Base-by-base conservation (phyloP, 2,329 filamentous ascomycete species). In the Allantophomopsis cytisporea region DNA sequence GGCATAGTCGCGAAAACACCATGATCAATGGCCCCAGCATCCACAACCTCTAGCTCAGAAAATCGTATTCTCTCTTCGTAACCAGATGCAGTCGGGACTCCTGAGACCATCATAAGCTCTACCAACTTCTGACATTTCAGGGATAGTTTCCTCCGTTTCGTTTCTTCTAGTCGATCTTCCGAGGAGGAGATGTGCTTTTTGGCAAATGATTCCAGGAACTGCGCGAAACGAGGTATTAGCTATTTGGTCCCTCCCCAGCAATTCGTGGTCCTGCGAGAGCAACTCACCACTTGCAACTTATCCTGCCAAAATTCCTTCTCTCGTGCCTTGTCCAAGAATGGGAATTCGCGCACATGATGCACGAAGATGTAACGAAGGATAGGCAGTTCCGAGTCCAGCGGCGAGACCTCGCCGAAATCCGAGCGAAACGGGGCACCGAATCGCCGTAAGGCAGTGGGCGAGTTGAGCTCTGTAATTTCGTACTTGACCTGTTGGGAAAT, bases 291-390 rank as follows among this genome's bases (percentile, higher is more conserved):
- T 66, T 98, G 91, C 44, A 98, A 67, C 60, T 94, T 96, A 57
- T 96, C 87, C 64, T 98, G 91, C 91, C 91, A 98, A 55, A 98
- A 98, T 62, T 98, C 91, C 71, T 96, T 94, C 71, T 98, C 91
- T 54, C 77, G 82, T 16, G 91, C 91, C 68, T 94, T 86, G 61
- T 98, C 87, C 47, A 98, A 73, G 56, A 98, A 98, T 1, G 91
- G 91, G 53, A 98, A 98, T 53, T 96, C 93, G 54, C 91, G 86
- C 43, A 98, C 78, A 77, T 96, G 88, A 57, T 96, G 83, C 40
- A 96, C 91, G 57, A 98, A 98, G 54, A 98, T 94, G 64, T 91
- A 96, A 48, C 91, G 77, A 45, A 98, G 68, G 45, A 98, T 82
- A 14, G 91, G 91, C 20, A 98, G 70, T 51, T 96, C 89, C 2